Conservation (phyloP, 2,329 filamentous ascomycete genomes). For the Cladobotryum protrusum region DNA sequence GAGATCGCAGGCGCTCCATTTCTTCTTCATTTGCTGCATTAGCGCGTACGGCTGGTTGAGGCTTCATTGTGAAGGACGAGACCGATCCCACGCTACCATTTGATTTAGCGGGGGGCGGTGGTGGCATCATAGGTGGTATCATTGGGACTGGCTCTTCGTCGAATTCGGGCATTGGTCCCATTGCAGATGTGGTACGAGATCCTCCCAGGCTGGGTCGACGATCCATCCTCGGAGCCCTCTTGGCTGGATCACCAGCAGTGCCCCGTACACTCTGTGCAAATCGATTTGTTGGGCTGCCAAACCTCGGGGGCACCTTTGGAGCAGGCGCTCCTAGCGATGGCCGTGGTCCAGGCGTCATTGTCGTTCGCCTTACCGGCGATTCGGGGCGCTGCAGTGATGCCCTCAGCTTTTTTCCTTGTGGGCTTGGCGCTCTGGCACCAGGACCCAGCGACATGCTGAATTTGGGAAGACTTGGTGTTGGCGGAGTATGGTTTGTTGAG, state of each 20-base stretch:
- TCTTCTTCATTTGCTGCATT: conserved; percentile 60
- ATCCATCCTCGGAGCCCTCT: conserved; percentile 42
- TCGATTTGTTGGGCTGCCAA: conserved; percentile 44
- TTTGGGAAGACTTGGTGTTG: conserved; percentile 62
- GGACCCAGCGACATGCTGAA: conserved; percentile 87
- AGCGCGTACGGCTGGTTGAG: conserved; percentile 48
- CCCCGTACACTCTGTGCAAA: conserved; percentile 60
- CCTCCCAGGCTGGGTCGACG: conserved; percentile 44
- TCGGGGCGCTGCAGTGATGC: conserved; percentile 82
- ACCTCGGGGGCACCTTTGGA: conserved; percentile 25
- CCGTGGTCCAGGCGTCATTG: conserved; percentile 54
- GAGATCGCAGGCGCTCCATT: conserved; percentile 61
- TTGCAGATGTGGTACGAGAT: conserved; percentile 53
- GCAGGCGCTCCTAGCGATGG: conserved; percentile 52
- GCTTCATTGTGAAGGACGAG: conserved; percentile 48
- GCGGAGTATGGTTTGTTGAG: conserved; percentile 55
- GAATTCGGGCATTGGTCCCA: conserved; percentile 45
- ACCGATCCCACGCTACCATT: conserved; percentile 50
- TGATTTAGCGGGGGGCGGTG: conserved; percentile 34
- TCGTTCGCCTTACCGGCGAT: conserved; percentile 69
- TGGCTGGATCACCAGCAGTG: conserved; percentile 55
- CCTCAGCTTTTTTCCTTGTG: conserved; percentile 63
- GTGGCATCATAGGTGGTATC: conserved; percentile 42
- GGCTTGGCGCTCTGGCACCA: conserved; percentile 59
- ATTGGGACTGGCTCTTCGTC: conserved; percentile 55